These are phyloP conservation scores for Gelatoporia subvermispora DNA, from an alignment of 768 basidiomycete species.

Conservation along the genomic window DNA sequence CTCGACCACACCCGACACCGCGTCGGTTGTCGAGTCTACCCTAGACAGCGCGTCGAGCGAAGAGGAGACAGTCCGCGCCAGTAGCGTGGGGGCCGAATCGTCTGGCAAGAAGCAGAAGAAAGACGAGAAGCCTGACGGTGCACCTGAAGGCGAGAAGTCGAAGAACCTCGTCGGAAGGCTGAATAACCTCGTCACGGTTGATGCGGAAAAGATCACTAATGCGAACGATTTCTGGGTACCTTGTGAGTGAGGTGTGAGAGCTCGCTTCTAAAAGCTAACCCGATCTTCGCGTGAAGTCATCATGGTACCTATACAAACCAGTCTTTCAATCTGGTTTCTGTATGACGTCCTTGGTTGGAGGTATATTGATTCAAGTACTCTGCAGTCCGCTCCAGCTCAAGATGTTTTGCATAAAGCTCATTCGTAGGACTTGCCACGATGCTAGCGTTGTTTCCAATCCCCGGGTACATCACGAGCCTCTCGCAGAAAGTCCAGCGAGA, in stretches of 20 bases:
- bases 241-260: background rate
- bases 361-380: slow-evolving; percentile 12
- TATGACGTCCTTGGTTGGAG: slow-evolving; percentile 42
- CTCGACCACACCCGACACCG: too few species aligned
- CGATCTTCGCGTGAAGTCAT: slow-evolving; percentile 14
- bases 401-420: slow-evolving; percentile 14
- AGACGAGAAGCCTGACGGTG: slow-evolving; percentile 1
- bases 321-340: slow-evolving; percentile 36
- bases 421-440: slow-evolving; percentile 39
- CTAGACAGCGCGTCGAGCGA: slow-evolving; percentile 1
- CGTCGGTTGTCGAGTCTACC: background rate
- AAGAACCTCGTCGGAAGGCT: background rate
- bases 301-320: slow-evolving; percentile 36
- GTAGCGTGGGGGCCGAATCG: slow-evolving; percentile 5
- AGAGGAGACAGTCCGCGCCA: slow-evolving; percentile 14
- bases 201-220: slow-evolving; percentile 28
- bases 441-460: slow-evolving; percentile 36
- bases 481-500: slow-evolving; percentile 31
- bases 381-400: background rate
- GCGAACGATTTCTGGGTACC: background rate
- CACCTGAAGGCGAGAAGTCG: slow-evolving; percentile 3
- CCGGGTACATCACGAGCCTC: slow-evolving; percentile 34
- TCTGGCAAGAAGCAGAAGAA: slow-evolving; percentile 4
- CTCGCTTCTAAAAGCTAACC: background rate
- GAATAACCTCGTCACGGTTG: slow-evolving; percentile 32